Evolutionary conservation across 257 asterid genomes (phyloP), one percentile per base, ranked within the genome.

Genomic region (Gentiana dahurica): DNA sequence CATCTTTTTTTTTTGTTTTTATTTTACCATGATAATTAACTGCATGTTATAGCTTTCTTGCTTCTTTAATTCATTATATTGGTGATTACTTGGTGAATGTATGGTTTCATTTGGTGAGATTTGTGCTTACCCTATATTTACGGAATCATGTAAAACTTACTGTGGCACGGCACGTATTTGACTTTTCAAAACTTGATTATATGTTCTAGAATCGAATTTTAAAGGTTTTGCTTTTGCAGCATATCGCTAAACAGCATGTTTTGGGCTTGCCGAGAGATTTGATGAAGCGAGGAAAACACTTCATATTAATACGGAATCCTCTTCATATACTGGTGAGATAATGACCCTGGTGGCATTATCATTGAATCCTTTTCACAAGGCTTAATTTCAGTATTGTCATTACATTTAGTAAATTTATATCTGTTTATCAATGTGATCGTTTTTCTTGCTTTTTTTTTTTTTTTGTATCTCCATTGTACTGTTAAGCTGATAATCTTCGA

Each of bases 281-380:
- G 72, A 76, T 80, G 87, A 75, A 70, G 77, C 77, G 67, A 73
- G 97, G 97, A 72, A 89, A 83, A 41, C 97, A 89, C 81, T 79
- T 73, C 79, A 67, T 89, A 55, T 60, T 89, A 65, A 86, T 86
- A 57, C 81, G 95, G 68, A 84, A 86, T 71, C 97, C 97, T 68
- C 78, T 89, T 53, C 81, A 82, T 39, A 86, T 89, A 68, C 60
- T 89, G 95, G 97, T 87, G 78, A 69, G 51, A 67, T 24, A 24
- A 24, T 53, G 11, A 46, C 12, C 49, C 39, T 59, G 45, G n/a
- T 59, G 45, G n/a, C 15, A 41, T 51, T 37, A 12, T 32, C 45
- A 6, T 35, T 4, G 46, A 41, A 5, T 24, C 24, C 46, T 1
- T 2, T 5, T 41, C 46, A 41, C 46, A 41, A 41, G 46, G 46